Percentiles rank a stretch among this genome's conserved stretches.
phyloP scores from a whole-genome alignment of 2,329 filamentous ascomycete genomes.

The Xylariaceae sp. region DNA sequence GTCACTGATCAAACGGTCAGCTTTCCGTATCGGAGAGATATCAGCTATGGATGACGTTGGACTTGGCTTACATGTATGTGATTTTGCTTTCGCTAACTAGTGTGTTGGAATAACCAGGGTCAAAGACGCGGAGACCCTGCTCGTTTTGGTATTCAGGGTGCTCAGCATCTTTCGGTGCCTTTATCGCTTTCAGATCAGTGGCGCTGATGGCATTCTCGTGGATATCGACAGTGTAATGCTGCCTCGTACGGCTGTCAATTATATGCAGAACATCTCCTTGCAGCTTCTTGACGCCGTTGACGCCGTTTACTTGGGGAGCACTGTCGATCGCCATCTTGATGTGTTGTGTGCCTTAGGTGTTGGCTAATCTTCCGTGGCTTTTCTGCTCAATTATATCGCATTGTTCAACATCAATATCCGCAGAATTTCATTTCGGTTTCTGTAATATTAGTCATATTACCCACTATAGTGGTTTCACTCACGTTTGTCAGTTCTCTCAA shows the following conservation, averaged over 20 bases:
- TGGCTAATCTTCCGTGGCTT: conserved; percentile 1
- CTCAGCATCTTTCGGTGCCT: conserved; percentile 15
- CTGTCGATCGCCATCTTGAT: conserved; percentile 5
- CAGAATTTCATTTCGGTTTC: too few species aligned
- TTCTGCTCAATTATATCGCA: conserved; percentile 5
- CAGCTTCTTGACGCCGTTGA: conserved; percentile 3
- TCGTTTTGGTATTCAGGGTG: conserved; percentile 19
- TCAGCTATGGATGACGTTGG: neutral
- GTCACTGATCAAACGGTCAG: conserved; percentile 7
- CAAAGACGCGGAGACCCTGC: conserved; percentile 18
- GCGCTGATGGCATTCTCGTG: conserved; percentile 17
- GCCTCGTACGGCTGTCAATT: conserved; percentile 18
- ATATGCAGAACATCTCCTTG: conserved; percentile 13
- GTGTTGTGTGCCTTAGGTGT: neutral
- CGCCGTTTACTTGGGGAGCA: conserved; percentile 7
- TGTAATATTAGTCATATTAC: too few species aligned
- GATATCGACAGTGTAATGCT: conserved; percentile 12
- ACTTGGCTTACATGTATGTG: conserved; percentile 18
- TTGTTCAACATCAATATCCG: neutral
- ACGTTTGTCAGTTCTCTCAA: neutral
- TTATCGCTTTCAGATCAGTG: conserved; percentile 15
- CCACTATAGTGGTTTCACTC: too few species aligned
- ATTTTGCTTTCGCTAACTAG: conserved; percentile 20
- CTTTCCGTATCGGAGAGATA: neutral
- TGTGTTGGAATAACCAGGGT: conserved; percentile 20